phyloP scores from a whole-genome alignment of 257 asterid genomes.

The Linaria vulgaris region DNA sequence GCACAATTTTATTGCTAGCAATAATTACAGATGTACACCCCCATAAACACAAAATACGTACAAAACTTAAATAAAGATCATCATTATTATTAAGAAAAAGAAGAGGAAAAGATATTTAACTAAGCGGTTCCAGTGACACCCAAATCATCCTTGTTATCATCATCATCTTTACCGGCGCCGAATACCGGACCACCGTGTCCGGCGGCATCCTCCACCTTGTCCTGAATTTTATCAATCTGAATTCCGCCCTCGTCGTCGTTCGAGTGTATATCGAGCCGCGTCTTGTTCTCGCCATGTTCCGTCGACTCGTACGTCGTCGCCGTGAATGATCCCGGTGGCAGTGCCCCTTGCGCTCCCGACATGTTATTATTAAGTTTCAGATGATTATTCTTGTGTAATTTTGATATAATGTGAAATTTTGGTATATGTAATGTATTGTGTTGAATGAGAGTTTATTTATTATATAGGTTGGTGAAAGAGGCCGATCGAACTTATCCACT shows the following conservation, averaged over 20 bases:
- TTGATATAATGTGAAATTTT: no score
- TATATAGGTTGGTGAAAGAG: no score
- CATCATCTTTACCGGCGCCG: conserved; percentile 67
- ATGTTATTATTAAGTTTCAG: conserved; percentile 23
- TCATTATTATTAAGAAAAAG: neutral
- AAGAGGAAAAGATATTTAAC: neutral
- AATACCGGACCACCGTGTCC: conserved; percentile 80
- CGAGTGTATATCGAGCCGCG: conserved; percentile 54
- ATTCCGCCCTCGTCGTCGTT: conserved; percentile 80
- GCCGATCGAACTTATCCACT: no score
- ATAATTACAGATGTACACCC: no score
- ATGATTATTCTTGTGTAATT: no score
- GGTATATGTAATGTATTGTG: no score
- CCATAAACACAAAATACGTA: neutral
- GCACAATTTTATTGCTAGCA: no score
- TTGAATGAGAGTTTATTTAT: no score
- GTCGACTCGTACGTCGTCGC: conserved; percentile 73
- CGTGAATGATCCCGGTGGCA: conserved; percentile 69
- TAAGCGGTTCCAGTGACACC: conserved; percentile 77
- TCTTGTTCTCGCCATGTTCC: conserved; percentile 63
- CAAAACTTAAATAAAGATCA: neutral
- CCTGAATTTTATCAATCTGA: conserved; percentile 58
- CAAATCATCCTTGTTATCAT: conserved; percentile 50
- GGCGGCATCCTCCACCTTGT: conserved; percentile 79
- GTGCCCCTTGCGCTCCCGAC: conserved; percentile 98